Conservation (phyloP, 805 yeast genomes). For the Yarrowia hollandica region DNA sequence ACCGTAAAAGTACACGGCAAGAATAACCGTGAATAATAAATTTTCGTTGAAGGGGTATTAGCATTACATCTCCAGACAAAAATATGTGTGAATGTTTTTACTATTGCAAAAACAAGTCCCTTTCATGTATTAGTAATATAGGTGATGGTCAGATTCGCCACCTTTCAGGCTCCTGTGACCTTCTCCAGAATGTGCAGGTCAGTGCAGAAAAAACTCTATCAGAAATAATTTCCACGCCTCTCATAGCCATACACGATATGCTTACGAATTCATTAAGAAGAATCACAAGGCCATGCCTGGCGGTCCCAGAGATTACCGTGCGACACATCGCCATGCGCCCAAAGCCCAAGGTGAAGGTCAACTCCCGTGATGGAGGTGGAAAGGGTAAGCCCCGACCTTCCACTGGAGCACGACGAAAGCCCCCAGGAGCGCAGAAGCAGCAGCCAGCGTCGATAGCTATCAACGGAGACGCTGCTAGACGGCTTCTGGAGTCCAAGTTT, state of each 20-base stretch:
- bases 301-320: constrained; percentile 4
- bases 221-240: constrained; percentile 11
- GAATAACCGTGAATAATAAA: too few relatives aligned
- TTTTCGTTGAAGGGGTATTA: too few relatives aligned
- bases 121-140: too few relatives aligned
- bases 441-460: constrained; percentile 27
- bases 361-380: constrained; percentile 13
- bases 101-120: too few relatives aligned
- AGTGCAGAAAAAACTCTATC: constrained; percentile 12
- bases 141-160: too few relatives aligned
- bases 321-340: constrained; percentile 28
- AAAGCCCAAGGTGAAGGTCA: constrained; percentile 23
- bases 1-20: too few relatives aligned
- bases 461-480: constrained; percentile 7
- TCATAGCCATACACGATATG: not conserved
- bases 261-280: not conserved
- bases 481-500: constrained; percentile 23
- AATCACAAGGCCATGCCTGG: constrained; percentile 11
- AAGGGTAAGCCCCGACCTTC: constrained; percentile 21
- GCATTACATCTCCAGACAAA: too few relatives aligned
- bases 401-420: constrained; percentile 7
- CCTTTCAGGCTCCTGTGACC: too few relatives aligned
- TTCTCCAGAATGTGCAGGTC: too few relatives aligned
- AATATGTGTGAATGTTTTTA: too few relatives aligned
- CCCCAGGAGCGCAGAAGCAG: constrained; percentile 26